These are phyloP conservation scores for Cicer judaicum DNA, from an alignment of 306 rosid genomes.

Conservation along the genomic window DNA sequence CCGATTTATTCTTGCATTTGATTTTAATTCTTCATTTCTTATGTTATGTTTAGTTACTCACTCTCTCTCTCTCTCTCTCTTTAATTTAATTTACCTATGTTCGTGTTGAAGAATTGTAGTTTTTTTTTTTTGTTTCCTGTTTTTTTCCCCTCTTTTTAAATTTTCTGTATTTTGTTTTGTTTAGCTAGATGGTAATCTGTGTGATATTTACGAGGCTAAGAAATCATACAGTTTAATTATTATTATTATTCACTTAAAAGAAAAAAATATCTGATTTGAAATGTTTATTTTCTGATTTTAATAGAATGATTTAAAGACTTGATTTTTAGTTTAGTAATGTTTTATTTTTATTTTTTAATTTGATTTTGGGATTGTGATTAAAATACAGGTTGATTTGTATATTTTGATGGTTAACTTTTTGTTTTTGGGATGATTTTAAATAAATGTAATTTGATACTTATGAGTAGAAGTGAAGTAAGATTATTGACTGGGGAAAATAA, in stretches of 20 bases:
- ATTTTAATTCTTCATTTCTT: conserved; percentile 26
- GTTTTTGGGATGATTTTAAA: not conserved
- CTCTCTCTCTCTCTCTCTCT: not conserved
- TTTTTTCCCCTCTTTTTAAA: not conserved
- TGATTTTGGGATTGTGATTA: not conserved
- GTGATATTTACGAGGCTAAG: conserved; percentile 15
- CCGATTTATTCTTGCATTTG: conserved; percentile 43
- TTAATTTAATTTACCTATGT: conserved; percentile 12
- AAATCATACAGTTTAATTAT: conserved; percentile 22
- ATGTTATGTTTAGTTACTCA: not conserved
- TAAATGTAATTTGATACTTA: conserved; percentile 13
- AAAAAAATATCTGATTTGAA: conserved; percentile 1
- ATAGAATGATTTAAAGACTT: not conserved
- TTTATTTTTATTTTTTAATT: not conserved
- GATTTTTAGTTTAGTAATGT: conserved; percentile 14
- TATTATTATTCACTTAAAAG: not conserved
- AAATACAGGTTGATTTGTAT: conserved; percentile 7
- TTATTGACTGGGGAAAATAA: not conserved
- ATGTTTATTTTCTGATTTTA: conserved; percentile 10
- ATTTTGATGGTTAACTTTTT: not conserved
- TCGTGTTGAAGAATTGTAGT: conserved; percentile 33
- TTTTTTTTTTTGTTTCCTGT: not conserved
- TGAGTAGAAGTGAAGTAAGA: conserved; percentile 15
- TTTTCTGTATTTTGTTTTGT: not conserved
- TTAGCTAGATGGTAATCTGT: conserved; percentile 35